Conservation (phyloP, 768 basidiomycete species). For the Phanerochaete carnosa region DNA sequence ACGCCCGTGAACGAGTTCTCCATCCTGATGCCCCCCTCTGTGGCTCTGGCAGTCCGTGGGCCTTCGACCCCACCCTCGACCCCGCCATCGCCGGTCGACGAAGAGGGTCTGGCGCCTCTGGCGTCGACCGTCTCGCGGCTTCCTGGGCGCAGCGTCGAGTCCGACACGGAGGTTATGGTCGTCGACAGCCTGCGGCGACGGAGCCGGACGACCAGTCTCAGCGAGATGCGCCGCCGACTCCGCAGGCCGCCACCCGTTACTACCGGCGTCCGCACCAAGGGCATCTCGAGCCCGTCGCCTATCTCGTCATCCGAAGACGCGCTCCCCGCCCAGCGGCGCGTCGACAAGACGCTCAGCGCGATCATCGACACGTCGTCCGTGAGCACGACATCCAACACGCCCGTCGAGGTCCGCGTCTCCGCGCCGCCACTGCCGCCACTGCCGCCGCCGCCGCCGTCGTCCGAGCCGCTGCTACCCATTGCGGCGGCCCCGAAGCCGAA, state of each 20-base stretch:
- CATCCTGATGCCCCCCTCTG: constrained; percentile 11
- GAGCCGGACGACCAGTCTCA: neutral
- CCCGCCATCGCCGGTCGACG: neutral
- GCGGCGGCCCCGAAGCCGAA: constrained; percentile 15
- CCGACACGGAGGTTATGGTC: constrained; percentile 2
- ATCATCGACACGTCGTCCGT: neutral
- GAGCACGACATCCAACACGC: neutral
- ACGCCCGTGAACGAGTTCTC: constrained; percentile 20
- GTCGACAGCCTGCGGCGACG: neutral
- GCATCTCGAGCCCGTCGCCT: constrained; percentile 7
- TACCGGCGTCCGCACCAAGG: neutral
- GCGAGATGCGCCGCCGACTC: neutral
- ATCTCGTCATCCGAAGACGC: neutral
- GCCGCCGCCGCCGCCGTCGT: neutral
- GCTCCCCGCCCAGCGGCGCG: neutral
- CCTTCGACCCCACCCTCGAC: neutral
- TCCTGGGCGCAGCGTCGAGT: constrained; percentile 1
- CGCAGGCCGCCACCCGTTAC: neutral
- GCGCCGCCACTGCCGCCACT: neutral
- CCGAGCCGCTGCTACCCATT: neutral
- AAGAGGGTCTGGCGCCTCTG: neutral
- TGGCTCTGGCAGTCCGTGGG: constrained; percentile 2
- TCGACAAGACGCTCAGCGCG: neutral
- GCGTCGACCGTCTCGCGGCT: neutral
- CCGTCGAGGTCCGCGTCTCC: neutral